Conservation (phyloP, 345 rosid species). For the Lepidium aucheri region DNA sequence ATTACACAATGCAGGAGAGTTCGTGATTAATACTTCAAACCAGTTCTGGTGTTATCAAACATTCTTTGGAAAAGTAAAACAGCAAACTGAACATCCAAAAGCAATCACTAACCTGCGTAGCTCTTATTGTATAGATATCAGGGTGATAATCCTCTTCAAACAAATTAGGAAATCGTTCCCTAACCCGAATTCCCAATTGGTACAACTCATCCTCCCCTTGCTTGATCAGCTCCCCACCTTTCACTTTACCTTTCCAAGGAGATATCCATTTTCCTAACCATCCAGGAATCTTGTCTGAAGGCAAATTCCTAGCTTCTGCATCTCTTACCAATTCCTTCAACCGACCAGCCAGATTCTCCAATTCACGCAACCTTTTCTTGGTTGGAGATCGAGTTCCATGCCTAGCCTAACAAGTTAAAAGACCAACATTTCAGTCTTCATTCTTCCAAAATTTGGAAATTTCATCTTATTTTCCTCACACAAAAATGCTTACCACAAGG, state of each 20-base stretch:
- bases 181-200: constrained; percentile 65
- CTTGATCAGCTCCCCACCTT: constrained; percentile 69
- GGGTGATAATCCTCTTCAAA: constrained; percentile 80
- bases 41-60: not conserved
- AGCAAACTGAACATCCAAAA: not conserved
- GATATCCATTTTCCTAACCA: constrained; percentile 73
- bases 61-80: not conserved
- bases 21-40: not conserved
- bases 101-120: constrained; percentile 61
- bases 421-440: not conserved
- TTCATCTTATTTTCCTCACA: not conserved
- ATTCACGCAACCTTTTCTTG: constrained; percentile 67
- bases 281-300: constrained; percentile 45
- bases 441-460: not conserved
- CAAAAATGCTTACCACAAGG: constrained; percentile 64
- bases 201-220: constrained; percentile 83
- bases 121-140: constrained; percentile 64
- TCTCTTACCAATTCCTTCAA: constrained; percentile 47
- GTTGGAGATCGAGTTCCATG: constrained; percentile 97
- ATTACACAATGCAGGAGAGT: not conserved
- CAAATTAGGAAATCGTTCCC: constrained; percentile 62
- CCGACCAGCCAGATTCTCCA: constrained; percentile 57
- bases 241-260: constrained; percentile 81
- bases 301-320: constrained; percentile 39
- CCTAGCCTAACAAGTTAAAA: constrained; percentile 52